Conservation (phyloP, 768 basidiomycete genomes). For the Pleurotus pulmonarius region DNA sequence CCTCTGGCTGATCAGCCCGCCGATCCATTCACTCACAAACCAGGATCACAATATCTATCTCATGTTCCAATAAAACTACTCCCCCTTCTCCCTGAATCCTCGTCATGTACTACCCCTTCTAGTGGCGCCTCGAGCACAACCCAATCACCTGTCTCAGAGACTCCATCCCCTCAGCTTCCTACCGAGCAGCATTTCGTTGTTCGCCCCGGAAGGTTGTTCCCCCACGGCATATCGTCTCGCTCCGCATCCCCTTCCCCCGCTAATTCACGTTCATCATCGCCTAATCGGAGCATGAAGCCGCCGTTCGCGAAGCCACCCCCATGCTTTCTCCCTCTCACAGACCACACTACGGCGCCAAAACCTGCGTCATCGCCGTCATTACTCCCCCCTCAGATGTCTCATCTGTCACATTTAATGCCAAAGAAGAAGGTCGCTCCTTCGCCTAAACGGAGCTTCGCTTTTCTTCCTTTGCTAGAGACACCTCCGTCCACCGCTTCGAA, state of each 20-base stretch:
- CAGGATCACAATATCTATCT: constrained; percentile 37
- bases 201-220: constrained; percentile 2
- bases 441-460: background rate
- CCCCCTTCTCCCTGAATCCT: constrained; percentile 41
- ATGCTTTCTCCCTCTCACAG: background rate
- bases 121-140: background rate
- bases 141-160: background rate
- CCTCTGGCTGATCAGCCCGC: constrained; percentile 52
- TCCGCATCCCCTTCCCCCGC: background rate
- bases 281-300: background rate
- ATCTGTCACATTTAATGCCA: background rate
- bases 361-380: background rate
- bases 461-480: background rate
- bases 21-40: constrained; percentile 37
- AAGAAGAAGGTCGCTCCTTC: background rate
- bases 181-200: constrained; percentile 4
- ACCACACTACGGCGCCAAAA: background rate
- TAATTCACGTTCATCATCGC: background rate
- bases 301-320: background rate
- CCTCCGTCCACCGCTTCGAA: background rate
- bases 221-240: background rate
- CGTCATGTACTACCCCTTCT: background rate
- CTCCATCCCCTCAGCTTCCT: background rate
- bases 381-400: background rate
- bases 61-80: constrained; percentile 63